A percentile compares a stretch with the other conserved stretches of the same genome.
These are phyloP conservation scores for Entophlyctis helioformis DNA, from an alignment of 192 early-diverging fungal species.

Conservation along the genomic window DNA sequence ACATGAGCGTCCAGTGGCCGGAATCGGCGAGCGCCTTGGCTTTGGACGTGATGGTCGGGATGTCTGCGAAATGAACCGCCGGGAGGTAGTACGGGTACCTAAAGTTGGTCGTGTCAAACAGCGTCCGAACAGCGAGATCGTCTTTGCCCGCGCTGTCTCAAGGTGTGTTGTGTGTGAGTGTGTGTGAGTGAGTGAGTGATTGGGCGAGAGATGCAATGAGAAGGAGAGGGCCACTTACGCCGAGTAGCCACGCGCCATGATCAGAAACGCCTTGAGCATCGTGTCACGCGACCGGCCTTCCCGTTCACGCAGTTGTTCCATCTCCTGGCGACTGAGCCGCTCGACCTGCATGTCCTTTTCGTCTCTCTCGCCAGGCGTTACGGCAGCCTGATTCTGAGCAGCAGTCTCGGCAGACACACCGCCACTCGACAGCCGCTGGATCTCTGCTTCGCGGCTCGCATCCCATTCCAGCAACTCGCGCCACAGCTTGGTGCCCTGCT, in stretches of 20 bases:
- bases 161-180: no score
- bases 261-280: slow-evolving; percentile 11
- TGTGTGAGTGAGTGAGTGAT: neutral
- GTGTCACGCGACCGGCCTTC: slow-evolving; percentile 5
- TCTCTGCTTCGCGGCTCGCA: slow-evolving; percentile 4
- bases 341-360: neutral
- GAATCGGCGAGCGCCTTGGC: slow-evolving; percentile 16
- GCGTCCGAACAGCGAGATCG: slow-evolving; percentile 13
- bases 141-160: slow-evolving; percentile 12
- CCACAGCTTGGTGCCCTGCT: slow-evolving; percentile 12
- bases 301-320: slow-evolving; percentile 7
- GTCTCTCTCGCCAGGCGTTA: neutral
- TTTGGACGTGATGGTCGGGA: slow-evolving; percentile 16
- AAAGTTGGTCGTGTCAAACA: slow-evolving; percentile 17
- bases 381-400: neutral
- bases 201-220: neutral
- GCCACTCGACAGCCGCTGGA: no score
- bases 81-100: slow-evolving; percentile 25
- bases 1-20: slow-evolving; percentile 15
- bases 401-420: no score
- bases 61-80: slow-evolving; percentile 13
- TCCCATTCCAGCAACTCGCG: slow-evolving; percentile 18
- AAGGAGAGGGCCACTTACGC: slow-evolving; percentile 3
- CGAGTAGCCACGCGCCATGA: slow-evolving; percentile 8
- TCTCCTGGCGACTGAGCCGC: slow-evolving; percentile 4